Conservation (phyloP, 139 green algal genomes). For the Chlamydomonas sp. region DNA sequence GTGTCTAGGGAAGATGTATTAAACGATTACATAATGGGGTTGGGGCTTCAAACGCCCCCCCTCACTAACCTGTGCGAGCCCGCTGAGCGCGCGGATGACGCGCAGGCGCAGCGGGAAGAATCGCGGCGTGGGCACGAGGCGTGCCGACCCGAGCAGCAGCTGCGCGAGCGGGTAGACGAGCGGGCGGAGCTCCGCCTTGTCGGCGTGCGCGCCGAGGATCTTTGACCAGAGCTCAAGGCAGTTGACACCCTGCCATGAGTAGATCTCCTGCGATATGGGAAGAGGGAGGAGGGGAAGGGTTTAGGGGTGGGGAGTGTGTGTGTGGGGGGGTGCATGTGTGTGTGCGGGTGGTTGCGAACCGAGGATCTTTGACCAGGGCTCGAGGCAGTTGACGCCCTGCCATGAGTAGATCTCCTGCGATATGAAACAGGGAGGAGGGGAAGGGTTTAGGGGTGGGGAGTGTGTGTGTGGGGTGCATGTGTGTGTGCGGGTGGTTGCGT, state of each 20-base stretch:
- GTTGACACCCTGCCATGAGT: constrained; percentile 69
- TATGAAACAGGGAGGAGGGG: too few relatives aligned
- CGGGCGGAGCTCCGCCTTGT: constrained; percentile 49
- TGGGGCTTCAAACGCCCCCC: too few relatives aligned
- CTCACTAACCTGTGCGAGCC: too few relatives aligned
- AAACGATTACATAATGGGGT: too few relatives aligned
- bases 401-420: constrained; percentile 28
- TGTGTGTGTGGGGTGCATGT: constrained; percentile 86
- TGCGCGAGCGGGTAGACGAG: constrained; percentile 83
- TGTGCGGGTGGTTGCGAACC: constrained; percentile 48
- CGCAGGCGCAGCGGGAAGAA: constrained; percentile 87
- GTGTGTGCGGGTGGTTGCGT: constrained; percentile 53
- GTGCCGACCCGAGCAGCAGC: constrained; percentile 64
- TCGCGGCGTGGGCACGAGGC: constrained; percentile 78
- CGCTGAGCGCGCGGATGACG: constrained; percentile 43
- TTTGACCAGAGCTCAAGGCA: constrained; percentile 86
- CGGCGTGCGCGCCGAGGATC: constrained; percentile 35
- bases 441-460: too few relatives aligned
- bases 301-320: too few relatives aligned
- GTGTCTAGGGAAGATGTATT: too few relatives aligned
- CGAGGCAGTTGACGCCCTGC: constrained; percentile 82
- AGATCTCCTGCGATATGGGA: constrained; percentile 8
- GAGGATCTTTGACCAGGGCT: constrained; percentile 75
- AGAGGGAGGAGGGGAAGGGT: too few relatives aligned
- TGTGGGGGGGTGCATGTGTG: constrained; percentile 79